A percentile compares a stretch with the other conserved stretches of the same genome.
Conservation (phyloP, 202 grass and related monocot species). For the Hordeum pubiflorum region DNA sequence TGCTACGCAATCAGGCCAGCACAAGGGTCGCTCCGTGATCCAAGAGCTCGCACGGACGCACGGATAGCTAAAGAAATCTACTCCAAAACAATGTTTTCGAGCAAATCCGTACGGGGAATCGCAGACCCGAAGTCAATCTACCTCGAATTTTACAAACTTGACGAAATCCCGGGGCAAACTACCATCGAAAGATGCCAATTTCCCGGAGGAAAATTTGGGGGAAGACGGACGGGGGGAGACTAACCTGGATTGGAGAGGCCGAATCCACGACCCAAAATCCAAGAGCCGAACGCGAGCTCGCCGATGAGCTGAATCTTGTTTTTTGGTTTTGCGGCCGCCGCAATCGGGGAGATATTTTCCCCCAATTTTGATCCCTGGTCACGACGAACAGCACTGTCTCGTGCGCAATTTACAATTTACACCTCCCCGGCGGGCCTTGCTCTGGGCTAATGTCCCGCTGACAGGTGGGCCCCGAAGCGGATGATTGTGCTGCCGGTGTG, state of each 20-base stretch:
- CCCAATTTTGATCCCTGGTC: conserved; percentile 24
- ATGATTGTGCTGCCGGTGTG: neutral
- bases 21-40: neutral
- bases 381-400: conserved; percentile 23
- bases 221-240: neutral
- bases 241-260: conserved; percentile 3
- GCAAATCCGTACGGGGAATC: neutral
- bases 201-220: neutral
- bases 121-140: neutral
- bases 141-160: neutral
- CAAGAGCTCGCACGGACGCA: neutral
- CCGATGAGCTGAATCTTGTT: neutral
- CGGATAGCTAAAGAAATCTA: neutral
- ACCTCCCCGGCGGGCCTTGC: neutral
- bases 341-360: neutral
- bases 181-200: neutral
- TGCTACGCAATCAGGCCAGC: neutral
- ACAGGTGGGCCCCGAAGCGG: neutral
- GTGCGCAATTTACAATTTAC: conserved; percentile 14
- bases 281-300: neutral
- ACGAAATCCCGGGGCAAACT: neutral
- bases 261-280: neutral
- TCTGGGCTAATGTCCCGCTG: neutral
- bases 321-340: conserved; percentile 6
- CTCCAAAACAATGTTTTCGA: neutral